These are phyloP conservation scores for Astragalus glycyphyllos DNA, from an alignment of 306 rosid species.

Conservation along the genomic window DNA sequence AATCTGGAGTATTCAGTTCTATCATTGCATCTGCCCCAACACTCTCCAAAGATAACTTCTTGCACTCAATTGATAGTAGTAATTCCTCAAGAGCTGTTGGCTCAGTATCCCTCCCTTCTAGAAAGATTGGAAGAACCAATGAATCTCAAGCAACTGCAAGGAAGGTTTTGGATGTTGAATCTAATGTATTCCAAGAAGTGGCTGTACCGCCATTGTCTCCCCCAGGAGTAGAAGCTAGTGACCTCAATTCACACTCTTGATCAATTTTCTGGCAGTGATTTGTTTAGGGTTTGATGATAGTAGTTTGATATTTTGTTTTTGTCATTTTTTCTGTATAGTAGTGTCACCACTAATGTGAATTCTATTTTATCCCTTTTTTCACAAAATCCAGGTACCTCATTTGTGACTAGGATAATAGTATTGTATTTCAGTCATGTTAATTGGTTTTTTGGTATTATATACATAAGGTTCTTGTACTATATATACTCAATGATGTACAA, in stretches of 20 bases:
- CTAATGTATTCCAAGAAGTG: slow-evolving; percentile 52
- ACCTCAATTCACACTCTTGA: slow-evolving; percentile 42
- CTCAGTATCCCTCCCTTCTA: slow-evolving; percentile 72
- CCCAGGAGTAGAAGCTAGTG: slow-evolving; percentile 57
- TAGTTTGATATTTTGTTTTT: slow-evolving; percentile 1
- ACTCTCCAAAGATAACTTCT: slow-evolving; percentile 76
- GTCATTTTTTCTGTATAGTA: slow-evolving; percentile 43
- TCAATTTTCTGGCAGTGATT: slow-evolving; percentile 28
- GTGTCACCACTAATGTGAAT: slow-evolving; percentile 6
- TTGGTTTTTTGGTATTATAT: slow-evolving; percentile 27
- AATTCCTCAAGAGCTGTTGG: slow-evolving; percentile 73
- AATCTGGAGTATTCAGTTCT: slow-evolving; percentile 91
- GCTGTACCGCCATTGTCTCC: slow-evolving; percentile 91
- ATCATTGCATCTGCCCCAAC: slow-evolving; percentile 77
- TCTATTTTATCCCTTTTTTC: slow-evolving; percentile 8
- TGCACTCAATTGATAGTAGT: slow-evolving; percentile 72
- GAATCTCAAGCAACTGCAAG: slow-evolving; percentile 63
- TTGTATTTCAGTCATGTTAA: background rate
- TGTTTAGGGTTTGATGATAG: slow-evolving; percentile 11
- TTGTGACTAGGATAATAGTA: slow-evolving; percentile 5
- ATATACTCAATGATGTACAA: background rate
- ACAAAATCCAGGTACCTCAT: background rate
- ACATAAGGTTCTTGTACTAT: slow-evolving; percentile 12
- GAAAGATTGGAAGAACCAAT: slow-evolving; percentile 54
- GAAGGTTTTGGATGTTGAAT: slow-evolving; percentile 61